These are phyloP conservation scores for Ceratocystis smalleyi DNA, from an alignment of 2,329 filamentous ascomycete genomes.

Conservation along the genomic window DNA sequence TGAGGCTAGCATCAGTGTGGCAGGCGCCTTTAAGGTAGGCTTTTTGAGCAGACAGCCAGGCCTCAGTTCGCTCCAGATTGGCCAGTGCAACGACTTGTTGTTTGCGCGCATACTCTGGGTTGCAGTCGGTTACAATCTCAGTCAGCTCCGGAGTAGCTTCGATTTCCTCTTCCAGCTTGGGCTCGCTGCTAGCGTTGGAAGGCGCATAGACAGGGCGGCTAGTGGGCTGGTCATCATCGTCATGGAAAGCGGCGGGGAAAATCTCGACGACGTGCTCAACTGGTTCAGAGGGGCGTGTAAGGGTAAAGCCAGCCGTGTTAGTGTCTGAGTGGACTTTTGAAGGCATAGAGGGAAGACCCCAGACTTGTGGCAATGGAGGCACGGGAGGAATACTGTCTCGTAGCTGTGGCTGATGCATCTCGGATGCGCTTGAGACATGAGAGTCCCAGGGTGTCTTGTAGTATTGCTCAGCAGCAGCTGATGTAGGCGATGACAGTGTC, in stretches of 20 bases:
- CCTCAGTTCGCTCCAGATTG: conserved; percentile 70
- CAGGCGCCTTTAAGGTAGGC: conserved; percentile 57
- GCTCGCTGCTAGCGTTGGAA: conserved; percentile 22
- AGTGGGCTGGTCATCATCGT: conserved; percentile 18
- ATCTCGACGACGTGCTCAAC: conserved; percentile 19
- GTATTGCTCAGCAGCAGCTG: conserved; percentile 81
- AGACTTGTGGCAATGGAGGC: conserved; percentile 11
- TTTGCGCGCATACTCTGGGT: conserved; percentile 58
- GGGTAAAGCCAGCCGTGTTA: neutral
- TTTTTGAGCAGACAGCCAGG: conserved; percentile 74
- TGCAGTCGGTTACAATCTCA: conserved; percentile 52
- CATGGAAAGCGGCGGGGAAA: conserved; percentile 17
- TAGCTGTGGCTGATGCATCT: conserved; percentile 21
- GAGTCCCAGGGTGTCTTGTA: conserved; percentile 67
- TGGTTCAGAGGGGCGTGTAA: neutral
- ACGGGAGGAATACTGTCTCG: conserved; percentile 9
- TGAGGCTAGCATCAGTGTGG: conserved; percentile 26
- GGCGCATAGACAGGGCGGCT: conserved; percentile 20
- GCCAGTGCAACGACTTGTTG: conserved; percentile 53
- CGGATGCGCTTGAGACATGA: conserved; percentile 23
- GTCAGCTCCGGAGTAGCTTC: conserved; percentile 35
- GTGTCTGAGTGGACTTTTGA: neutral
- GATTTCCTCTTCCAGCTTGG: conserved; percentile 19
- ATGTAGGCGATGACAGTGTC: conserved; percentile 52
- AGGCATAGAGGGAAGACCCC: conserved; percentile 9